phyloP scores from a whole-genome alignment of 2,329 filamentous ascomycete genomes.

The Alternaria novae-zelandiae region DNA sequence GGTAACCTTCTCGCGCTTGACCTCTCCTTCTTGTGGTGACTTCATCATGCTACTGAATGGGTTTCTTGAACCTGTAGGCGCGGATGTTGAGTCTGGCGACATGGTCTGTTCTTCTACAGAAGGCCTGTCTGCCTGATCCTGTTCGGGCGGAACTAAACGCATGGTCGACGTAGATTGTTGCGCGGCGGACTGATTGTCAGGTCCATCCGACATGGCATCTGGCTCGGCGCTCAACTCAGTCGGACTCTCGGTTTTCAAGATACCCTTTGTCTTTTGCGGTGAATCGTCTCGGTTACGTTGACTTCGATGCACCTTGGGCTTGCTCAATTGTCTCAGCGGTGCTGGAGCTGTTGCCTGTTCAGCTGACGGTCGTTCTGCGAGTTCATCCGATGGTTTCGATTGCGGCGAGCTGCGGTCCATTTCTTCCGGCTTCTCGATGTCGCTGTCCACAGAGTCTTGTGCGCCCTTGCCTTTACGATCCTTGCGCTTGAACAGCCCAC shows the following conservation, averaged over 20 bases:
- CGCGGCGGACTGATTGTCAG: conserved; percentile 17
- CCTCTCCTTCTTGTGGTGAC: conserved; percentile 51
- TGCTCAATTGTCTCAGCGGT: conserved; percentile 44
- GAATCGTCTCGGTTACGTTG: conserved; percentile 40
- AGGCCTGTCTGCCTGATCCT: conserved; percentile 18
- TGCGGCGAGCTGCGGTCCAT: conserved; percentile 43
- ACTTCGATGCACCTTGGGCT: conserved; percentile 48
- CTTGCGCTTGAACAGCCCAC: conserved; percentile 71
- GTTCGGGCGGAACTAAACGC: conserved; percentile 44
- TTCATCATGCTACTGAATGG: conserved; percentile 38
- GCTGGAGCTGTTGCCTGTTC: conserved; percentile 33
- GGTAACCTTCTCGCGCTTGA: conserved; percentile 63
- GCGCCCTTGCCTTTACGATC: conserved; percentile 60
- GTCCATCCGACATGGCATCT: conserved; percentile 18
- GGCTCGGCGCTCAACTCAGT: conserved; percentile 29
- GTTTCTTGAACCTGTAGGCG: conserved; percentile 40
- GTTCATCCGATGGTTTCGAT: conserved; percentile 41
- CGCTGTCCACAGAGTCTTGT: conserved; percentile 45
- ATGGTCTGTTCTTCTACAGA: conserved; percentile 27
- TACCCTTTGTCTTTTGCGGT: conserved; percentile 41
- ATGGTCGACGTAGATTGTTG: conserved; percentile 37
- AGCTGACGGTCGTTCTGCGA: conserved; percentile 33
- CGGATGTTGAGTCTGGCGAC: conserved; percentile 29
- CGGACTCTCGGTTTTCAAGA: conserved; percentile 40
- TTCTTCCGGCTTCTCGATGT: conserved; percentile 55